Conservation (phyloP, 306 rosid species). For the Cucurbita moschata region DNA sequence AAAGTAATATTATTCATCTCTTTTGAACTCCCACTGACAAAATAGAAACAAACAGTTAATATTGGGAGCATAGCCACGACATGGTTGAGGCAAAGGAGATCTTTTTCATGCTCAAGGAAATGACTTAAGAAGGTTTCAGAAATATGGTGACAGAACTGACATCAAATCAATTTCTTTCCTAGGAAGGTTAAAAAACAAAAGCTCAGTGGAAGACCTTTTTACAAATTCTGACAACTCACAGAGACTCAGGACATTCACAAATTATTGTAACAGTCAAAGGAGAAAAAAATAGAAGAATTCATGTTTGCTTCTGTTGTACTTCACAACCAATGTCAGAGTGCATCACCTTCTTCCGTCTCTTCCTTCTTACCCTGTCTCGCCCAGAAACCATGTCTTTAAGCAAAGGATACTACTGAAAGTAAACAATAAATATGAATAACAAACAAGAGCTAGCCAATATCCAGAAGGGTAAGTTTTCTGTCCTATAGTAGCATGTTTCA, state of each 20-base stretch:
- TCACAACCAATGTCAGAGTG: not conserved
- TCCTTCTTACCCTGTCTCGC: not conserved
- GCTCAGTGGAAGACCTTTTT: not conserved
- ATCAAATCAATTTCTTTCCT: slow-evolving; percentile 1
- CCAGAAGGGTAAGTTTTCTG: not conserved
- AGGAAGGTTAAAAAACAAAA: not conserved
- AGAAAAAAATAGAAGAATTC: not conserved
- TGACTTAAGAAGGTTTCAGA: not conserved
- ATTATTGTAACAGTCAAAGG: not conserved
- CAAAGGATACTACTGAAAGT: not conserved
- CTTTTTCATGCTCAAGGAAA: not conserved
- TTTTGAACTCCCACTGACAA: not conserved
- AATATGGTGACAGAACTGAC: not conserved
- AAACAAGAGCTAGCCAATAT: not conserved
- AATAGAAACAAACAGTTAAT: not conserved
- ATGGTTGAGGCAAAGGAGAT: not conserved
- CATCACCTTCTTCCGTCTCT: not conserved
- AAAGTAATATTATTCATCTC: not conserved
- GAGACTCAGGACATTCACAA: not conserved
- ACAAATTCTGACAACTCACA: not conserved
- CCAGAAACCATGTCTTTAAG: not conserved
- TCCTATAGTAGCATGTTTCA: not conserved
- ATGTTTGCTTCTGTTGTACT: not conserved
- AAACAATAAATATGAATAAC: not conserved
- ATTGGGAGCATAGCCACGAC: not conserved